Evolutionary conservation across 1,139 yeast species (phyloP).

Genomic region (Pneumocystis murina): DNA sequence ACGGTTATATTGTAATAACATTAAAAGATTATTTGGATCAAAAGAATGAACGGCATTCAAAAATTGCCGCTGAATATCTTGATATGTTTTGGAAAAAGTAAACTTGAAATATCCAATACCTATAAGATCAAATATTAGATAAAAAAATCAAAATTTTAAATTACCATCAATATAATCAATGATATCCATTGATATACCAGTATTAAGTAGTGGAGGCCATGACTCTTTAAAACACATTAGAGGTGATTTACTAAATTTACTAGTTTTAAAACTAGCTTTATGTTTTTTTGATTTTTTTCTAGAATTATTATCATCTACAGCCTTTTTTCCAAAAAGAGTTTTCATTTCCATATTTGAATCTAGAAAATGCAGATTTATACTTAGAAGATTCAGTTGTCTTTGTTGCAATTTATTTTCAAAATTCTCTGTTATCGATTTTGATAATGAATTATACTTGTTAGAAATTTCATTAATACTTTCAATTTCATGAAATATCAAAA

Average conservation of each 20-base stretch:
- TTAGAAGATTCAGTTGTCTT: not conserved
- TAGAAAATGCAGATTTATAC: slow-evolving; percentile 20
- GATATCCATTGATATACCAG: slow-evolving; percentile 51
- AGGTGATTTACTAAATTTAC: slow-evolving; percentile 51
- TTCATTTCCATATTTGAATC: slow-evolving; percentile 74
- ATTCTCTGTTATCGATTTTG: not conserved
- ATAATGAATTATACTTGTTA: not conserved
- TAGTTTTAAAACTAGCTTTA: slow-evolving; percentile 25
- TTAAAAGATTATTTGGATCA: slow-evolving; percentile 35
- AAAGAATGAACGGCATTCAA: slow-evolving; percentile 16
- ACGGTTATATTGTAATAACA: slow-evolving; percentile 15
- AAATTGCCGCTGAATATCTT: slow-evolving; percentile 24
- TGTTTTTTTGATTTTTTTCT: slow-evolving; percentile 26
- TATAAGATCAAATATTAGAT: not conserved
- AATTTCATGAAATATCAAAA: not conserved
- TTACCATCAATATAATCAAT: slow-evolving; percentile 15
- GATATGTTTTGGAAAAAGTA: slow-evolving; percentile 19
- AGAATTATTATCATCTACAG: slow-evolving; percentile 53
- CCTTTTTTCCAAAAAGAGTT: slow-evolving; percentile 56
- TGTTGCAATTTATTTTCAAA: not conserved
- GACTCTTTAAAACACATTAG: slow-evolving; percentile 66
- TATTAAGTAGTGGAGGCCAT: slow-evolving; percentile 59
- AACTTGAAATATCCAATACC: slow-evolving; percentile 35
- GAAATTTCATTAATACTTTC: not conserved
- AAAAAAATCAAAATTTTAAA: not conserved